Percentiles rank a stretch among this genome's conserved stretches.
These are phyloP conservation scores for Ophiostoma populinum DNA, from an alignment of 2,329 filamentous ascomycete species.

Conservation along the genomic window DNA sequence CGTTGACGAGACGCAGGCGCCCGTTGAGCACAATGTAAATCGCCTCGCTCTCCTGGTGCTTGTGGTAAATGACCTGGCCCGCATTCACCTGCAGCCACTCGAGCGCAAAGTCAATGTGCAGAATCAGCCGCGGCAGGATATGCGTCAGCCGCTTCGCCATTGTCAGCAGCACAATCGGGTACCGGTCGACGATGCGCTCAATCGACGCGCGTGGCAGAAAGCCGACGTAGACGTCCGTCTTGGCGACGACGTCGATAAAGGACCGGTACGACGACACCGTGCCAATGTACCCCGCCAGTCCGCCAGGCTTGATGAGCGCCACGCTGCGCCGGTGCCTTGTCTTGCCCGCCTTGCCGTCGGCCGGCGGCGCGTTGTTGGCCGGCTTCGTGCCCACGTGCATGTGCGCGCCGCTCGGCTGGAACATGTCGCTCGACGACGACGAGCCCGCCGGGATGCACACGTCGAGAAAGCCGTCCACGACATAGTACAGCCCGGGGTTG, in stretches of 20 bases:
- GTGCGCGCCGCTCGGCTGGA: no score
- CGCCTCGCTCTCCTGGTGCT: slow-evolving; percentile 88
- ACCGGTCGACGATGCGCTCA: slow-evolving; percentile 81
- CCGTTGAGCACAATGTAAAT: slow-evolving; percentile 97
- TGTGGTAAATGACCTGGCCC: slow-evolving; percentile 85
- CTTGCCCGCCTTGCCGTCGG: slow-evolving; percentile 16
- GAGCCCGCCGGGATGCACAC: slow-evolving; percentile 67
- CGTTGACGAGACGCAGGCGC: slow-evolving; percentile 67
- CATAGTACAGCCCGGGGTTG: slow-evolving; percentile 94
- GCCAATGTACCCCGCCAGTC: slow-evolving; percentile 83
- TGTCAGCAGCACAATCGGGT: slow-evolving; percentile 81
- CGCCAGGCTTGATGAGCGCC: slow-evolving; percentile 85
- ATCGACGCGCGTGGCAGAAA: slow-evolving; percentile 75
- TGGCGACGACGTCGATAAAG: slow-evolving; percentile 90
- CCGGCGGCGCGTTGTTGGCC: slow-evolving; percentile 5
- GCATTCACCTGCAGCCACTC: slow-evolving; percentile 97
- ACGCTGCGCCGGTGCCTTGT: slow-evolving; percentile 47
- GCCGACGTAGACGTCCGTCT: slow-evolving; percentile 95
- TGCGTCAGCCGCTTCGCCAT: slow-evolving; percentile 91
- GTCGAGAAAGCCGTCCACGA: slow-evolving; percentile 91
- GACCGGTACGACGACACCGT: slow-evolving; percentile 90
- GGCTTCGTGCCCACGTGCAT: slow-evolving; percentile 12
- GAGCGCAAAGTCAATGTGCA: slow-evolving; percentile 94
- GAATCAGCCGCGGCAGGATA: slow-evolving; percentile 70
- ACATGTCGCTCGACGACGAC: slow-evolving; percentile 21